Conservation (phyloP, 179 eudicot species). For the Heliamphora pulchella region DNA sequence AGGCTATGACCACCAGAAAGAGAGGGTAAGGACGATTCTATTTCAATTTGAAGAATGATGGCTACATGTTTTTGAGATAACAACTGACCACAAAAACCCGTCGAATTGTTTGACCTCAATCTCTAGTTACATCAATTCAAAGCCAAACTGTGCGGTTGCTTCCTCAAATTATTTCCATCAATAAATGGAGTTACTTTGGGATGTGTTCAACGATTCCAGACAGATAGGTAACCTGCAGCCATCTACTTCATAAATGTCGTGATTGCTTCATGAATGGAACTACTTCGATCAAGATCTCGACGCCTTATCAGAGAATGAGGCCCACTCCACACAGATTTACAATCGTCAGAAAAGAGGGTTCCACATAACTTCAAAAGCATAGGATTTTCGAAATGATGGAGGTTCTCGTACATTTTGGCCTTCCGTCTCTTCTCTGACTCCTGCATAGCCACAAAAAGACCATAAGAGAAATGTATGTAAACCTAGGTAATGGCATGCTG, state of each 20-base stretch:
- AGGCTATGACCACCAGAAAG: too few species aligned
- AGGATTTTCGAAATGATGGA: slow-evolving; percentile 62
- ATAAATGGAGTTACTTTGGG: background rate
- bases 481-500: background rate
- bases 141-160: background rate
- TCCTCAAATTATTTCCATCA: background rate
- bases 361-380: slow-evolving; percentile 50
- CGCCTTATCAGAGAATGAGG: slow-evolving; percentile 54
- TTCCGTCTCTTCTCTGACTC: slow-evolving; percentile 47
- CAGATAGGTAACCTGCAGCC: background rate
- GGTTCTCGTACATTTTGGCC: slow-evolving; percentile 54
- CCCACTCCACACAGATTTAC: slow-evolving; percentile 56
- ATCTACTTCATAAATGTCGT: slow-evolving; percentile 43
- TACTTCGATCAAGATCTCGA: slow-evolving; percentile 23
- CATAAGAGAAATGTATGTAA: background rate
- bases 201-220: background rate
- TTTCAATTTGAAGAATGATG: background rate
- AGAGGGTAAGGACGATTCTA: background rate
- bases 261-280: slow-evolving; percentile 53
- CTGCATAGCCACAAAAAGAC: slow-evolving; percentile 33
- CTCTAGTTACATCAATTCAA: background rate
- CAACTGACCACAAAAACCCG: background rate
- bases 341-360: slow-evolving; percentile 49
- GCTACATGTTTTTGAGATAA: background rate
- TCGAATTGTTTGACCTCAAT: background rate